Base-by-base conservation (phyloP, 1,284 basidiomycete species). In the Irpex sp. region DNA sequence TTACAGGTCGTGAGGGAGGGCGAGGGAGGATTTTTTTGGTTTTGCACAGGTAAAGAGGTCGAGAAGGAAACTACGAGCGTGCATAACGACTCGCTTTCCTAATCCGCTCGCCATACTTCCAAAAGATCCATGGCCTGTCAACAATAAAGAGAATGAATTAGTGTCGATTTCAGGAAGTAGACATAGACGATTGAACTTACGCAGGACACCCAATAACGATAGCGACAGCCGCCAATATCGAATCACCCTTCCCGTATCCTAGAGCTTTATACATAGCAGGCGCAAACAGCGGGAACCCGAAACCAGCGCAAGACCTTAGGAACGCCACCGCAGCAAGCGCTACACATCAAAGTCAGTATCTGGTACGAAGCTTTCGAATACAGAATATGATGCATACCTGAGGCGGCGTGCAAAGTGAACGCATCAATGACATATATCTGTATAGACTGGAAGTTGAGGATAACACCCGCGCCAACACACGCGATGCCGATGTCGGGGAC, bases 241-340 rank as follows among this genome's bases (percentile, higher is more conserved):
- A 86, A 64, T 85, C 76, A 2, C 86, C 88, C 64, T 84, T 86
- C 0, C 88, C 89, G 60, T 84, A 88, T 5, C 87, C 89, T 0
- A 90, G 77, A 11, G 77, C 76, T 3, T 77, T 73, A 72, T 85
- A 90, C 87, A 90, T 88, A 15, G 81, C 75, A 4, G 86, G 85
- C 0, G 84, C 86, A 63, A 91, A 89, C 9, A 91, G 72, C 15
- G 88, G 88, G 71, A 91, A 91, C 1, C 81, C 85, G 59, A 88
- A 88, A 1, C 88, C 86, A 0, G 83, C 83, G 0, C 88, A 66
- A 0, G 86, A 85, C 40, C 87, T 84, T 3, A 89, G 69, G 72
- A 74, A 87, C 0, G 82, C 75, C 15, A 82, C 82, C 0, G 86
- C 85, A 0, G 86, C 87, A 3, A 89, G 74, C 2, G 88, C 88